Evolutionary conservation across 2,329 filamentous ascomycete genomes (phyloP), one percentile per base, ranked within the genome.

Genomic region (Nigrospora oryzae): DNA sequence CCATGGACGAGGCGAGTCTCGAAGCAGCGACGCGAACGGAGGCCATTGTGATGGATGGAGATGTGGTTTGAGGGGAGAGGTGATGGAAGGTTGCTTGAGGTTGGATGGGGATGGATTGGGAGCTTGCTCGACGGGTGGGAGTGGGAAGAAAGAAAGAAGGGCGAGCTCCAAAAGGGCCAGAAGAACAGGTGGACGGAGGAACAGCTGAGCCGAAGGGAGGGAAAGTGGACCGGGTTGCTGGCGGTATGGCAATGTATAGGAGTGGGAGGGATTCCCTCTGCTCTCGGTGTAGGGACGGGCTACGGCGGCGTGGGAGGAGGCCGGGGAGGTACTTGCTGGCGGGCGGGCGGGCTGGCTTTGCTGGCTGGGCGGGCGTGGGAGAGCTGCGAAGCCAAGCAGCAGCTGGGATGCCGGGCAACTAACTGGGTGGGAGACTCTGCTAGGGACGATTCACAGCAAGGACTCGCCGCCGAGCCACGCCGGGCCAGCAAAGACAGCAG

Each of bases 1-100:
- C 80, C 80, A 84, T 84, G 73, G 84, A 79, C 66, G 81, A 77
- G 70, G 84, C 83, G 75, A 89, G 77, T 70, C 85, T 81, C 64
- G 83, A 83, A 68, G 84, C 81, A 73, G 87, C 77, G 69, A 88
- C 77, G 74, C 85, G 84, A 69, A 80, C 74, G 70, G 81, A 77
- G 69, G 84, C 82, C 85, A 89, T 89, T 87, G 78, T 79, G 78
- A 81, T 71, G 74, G 74, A 69, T 72, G 51, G 56, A 10, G 23
- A 53, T 51, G 44, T 47, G 59, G 56, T 57, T 62, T 64, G 65
- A 63, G 64, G 62, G 64, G 65, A 68, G 67, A 68, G 60, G 59
- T 58, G 57, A 53, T 49, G 50, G 53, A 41, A 44, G 46, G 48
- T 56, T 47, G 51, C 51, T 34, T 51, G 47, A 53, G 47, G 50